These are phyloP conservation scores for Thraustochytrium sp. DNA, from an alignment of 352 stramenopile species.

Conservation along the genomic window DNA sequence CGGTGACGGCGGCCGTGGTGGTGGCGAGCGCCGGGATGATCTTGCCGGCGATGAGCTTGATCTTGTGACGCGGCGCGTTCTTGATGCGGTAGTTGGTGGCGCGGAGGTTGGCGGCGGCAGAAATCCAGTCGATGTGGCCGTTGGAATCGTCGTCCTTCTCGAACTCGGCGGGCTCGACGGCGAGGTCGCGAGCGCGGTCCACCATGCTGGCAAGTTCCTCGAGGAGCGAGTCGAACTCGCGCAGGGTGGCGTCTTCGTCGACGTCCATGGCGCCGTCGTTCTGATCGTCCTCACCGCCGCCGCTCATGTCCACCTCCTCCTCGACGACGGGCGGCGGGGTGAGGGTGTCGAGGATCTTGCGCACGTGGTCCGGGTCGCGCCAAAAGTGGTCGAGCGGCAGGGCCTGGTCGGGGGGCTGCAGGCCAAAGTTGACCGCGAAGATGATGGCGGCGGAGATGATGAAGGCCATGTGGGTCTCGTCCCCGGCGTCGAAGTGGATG, in stretches of 20 bases:
- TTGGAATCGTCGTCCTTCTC: constrained; percentile 94
- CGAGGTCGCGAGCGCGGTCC: background rate
- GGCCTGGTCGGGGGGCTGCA: constrained; percentile 28
- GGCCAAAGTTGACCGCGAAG: constrained; percentile 65
- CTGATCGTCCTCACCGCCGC: constrained; percentile 31
- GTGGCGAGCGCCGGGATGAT: constrained; percentile 99
- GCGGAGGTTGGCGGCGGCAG: constrained; percentile 83
- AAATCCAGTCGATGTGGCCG: constrained; percentile 91
- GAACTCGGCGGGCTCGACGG: constrained; percentile 66
- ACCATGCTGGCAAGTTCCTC: constrained; percentile 1
- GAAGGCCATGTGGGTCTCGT: constrained; percentile 90
- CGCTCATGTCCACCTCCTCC: constrained; percentile 43
- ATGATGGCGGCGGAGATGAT: constrained; percentile 88
- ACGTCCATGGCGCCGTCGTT: constrained; percentile 39
- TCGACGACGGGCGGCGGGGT: background rate
- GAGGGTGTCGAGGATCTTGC: constrained; percentile 24
- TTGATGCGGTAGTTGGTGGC: constrained; percentile 87
- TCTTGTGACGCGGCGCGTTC: constrained; percentile 93
- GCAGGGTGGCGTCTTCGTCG: constrained; percentile 22
- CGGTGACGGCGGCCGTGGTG: constrained; percentile 96
- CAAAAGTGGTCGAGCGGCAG: constrained; percentile 28
- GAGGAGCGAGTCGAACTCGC: constrained; percentile 30
- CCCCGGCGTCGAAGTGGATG: constrained; percentile 80
- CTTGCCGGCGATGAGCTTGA: constrained; percentile 95
- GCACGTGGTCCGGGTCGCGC: background rate